Percentiles rank a stretch among this genome's conserved stretches.
Evolutionary conservation across 2,329 filamentous ascomycete genomes (phyloP).

Genomic region (Phyllosticta citriasiana): DNA sequence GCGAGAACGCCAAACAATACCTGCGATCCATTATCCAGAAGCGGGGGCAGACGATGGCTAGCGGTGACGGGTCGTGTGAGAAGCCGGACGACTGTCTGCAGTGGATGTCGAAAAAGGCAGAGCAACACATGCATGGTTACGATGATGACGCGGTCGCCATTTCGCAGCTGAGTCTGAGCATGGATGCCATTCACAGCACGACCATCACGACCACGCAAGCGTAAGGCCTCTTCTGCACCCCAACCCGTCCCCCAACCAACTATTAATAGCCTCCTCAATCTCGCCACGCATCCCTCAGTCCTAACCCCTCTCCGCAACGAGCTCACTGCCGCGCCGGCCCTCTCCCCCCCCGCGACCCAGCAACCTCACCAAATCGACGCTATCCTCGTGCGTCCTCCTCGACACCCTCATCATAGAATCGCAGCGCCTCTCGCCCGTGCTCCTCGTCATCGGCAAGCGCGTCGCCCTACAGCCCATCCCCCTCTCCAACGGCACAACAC

Average conservation of each 20-base stretch:
- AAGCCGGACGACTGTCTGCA: neutral
- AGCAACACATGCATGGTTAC: neutral
- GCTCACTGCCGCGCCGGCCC: neutral
- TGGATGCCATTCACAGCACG: conserved; percentile 15
- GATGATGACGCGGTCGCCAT: neutral
- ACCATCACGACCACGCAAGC: neutral
- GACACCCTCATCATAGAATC: conserved; percentile 16
- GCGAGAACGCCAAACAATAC: neutral
- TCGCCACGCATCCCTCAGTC: conserved; percentile 14
- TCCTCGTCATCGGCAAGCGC: conserved; percentile 1
- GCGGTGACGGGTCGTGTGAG: neutral
- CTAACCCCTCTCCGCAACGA: conserved; percentile 12
- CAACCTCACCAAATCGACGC: conserved; percentile 2
- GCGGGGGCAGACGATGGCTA: neutral
- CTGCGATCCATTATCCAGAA: neutral
- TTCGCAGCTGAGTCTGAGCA: neutral
- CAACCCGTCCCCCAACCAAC: neutral
- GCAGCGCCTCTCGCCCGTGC: conserved; percentile 3
- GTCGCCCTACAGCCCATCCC: neutral
- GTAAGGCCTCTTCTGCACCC: neutral
- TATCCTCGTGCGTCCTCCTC: conserved; percentile 7
- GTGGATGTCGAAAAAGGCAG: neutral
- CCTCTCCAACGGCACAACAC: conserved; percentile 4
- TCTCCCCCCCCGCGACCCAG: conserved; percentile 1
- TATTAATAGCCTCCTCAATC: conserved; percentile 8